Conservation (phyloP, 176 grass and related monocot genomes). For the Aegilops speltoides region DNA sequence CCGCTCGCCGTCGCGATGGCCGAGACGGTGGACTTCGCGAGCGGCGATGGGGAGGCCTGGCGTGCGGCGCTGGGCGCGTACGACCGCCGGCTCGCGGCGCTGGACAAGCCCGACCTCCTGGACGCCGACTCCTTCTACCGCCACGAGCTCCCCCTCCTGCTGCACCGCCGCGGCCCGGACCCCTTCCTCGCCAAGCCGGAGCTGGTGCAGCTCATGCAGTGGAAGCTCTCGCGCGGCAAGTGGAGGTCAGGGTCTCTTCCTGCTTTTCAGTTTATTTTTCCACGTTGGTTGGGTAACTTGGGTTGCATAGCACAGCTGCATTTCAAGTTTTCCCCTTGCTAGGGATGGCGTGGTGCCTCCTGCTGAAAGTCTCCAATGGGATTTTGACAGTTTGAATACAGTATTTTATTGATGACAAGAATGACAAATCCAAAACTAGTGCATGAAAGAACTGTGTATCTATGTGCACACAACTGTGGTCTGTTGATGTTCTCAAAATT, state of each 20-base stretch:
- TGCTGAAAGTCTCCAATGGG: neutral
- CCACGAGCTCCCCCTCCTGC: slow-evolving; percentile 60
- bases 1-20: slow-evolving; percentile 24
- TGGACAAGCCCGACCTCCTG: slow-evolving; percentile 69
- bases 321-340: neutral
- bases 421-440: neutral
- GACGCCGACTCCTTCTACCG: slow-evolving; percentile 75
- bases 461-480: neutral
- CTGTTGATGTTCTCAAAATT: neutral
- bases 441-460: neutral
- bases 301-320: neutral
- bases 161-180: slow-evolving; percentile 53
- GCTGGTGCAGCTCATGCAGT: slow-evolving; percentile 76
- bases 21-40: slow-evolving; percentile 63
- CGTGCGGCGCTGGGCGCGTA: slow-evolving; percentile 59
- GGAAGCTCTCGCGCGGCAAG: slow-evolving; percentile 94
- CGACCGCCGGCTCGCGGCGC: slow-evolving; percentile 41
- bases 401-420: neutral
- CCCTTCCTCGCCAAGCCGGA: slow-evolving; percentile 75
- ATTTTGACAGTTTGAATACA: neutral
- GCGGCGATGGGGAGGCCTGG: slow-evolving; percentile 54
- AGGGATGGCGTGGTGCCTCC: neutral
- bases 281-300: too few species aligned
- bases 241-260: slow-evolving; percentile 50
- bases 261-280: neutral